Percentiles rank a stretch among this genome's conserved stretches.
phyloP scores from a whole-genome alignment of 1,284 basidiomycete species.

The Porogramme epimiltina region DNA sequence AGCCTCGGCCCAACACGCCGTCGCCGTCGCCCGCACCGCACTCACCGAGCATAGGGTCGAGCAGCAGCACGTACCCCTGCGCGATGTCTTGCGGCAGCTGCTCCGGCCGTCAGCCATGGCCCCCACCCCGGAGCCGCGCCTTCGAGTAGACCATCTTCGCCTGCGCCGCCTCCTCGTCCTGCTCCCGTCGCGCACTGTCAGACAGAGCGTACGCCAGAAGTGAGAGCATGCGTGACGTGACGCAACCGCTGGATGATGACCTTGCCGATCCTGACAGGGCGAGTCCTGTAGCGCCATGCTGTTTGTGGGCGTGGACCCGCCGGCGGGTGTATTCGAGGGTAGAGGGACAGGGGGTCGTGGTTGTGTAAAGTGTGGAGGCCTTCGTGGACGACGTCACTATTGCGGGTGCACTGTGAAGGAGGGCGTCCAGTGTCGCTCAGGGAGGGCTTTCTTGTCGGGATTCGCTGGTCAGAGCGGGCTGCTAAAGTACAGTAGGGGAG shows the following conservation, averaged over 20 bases:
- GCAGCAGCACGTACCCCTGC: conserved; percentile 87
- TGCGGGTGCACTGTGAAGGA: no score
- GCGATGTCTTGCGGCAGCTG: conserved; percentile 94
- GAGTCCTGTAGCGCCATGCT: conserved; percentile 25
- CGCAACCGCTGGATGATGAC: conserved; percentile 90
- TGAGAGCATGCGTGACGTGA: no score
- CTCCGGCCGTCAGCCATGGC: neutral
- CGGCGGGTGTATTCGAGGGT: no score
- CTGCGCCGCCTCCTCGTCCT: conserved; percentile 91
- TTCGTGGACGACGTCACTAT: no score
- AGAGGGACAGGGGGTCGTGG: no score
- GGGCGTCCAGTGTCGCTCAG: no score
- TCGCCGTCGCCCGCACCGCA: neutral
- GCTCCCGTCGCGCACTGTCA: neutral
- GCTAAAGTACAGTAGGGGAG: no score
- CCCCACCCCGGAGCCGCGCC: conserved; percentile 29
- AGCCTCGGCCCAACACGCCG: neutral
- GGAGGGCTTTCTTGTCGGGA: no score
- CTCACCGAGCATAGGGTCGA: conserved; percentile 97
- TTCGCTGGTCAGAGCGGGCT: no score
- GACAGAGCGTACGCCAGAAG: neutral
- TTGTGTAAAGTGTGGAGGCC: no score
- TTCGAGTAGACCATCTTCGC: conserved; percentile 92
- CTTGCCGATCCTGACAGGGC: conserved; percentile 81
- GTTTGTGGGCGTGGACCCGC: no score